Conservation (phyloP, 257 asterid genomes). For the Solanum appendiculatum region DNA sequence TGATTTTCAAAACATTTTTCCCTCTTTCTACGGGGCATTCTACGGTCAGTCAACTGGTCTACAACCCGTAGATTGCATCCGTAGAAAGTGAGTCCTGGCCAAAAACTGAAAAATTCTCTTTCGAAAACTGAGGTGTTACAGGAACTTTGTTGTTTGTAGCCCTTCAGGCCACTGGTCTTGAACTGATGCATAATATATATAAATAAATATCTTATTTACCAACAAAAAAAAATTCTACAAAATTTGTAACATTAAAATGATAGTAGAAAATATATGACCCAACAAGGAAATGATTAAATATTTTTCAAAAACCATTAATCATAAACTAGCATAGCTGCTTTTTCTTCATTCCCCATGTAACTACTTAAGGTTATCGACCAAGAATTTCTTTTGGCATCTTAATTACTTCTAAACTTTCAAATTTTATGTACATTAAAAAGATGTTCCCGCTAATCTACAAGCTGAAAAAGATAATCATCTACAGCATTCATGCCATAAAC, state of each 20-base stretch:
- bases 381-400: background rate
- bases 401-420: background rate
- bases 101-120: no score
- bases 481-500: background rate
- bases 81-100: no score
- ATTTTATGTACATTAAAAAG: background rate
- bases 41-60: no score
- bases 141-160: no score
- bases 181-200: no score
- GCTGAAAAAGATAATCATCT: background rate
- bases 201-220: no score
- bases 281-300: background rate
- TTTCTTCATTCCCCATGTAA: background rate
- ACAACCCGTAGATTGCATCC: no score
- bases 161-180: no score
- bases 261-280: background rate
- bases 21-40: no score
- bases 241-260: background rate
- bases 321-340: background rate
- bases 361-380: background rate
- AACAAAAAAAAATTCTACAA: no score
- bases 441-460: background rate
- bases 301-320: background rate
- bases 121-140: no score
- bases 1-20: no score